Conservation (phyloP, 257 asterid species). For the Rauvolfia tetraphylla region DNA sequence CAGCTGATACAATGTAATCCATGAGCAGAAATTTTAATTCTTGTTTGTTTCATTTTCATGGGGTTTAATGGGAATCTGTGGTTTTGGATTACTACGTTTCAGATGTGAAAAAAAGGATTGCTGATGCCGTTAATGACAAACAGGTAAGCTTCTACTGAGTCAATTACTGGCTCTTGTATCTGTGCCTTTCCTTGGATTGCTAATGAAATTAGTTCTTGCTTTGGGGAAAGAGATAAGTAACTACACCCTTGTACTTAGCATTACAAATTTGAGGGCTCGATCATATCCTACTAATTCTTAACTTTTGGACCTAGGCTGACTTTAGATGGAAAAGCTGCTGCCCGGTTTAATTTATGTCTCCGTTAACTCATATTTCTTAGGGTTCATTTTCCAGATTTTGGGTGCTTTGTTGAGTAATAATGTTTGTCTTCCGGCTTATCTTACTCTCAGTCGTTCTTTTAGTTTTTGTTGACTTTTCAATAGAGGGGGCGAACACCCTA, state of each 20-base stretch:
- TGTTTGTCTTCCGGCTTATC: background rate
- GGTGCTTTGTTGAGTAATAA: background rate
- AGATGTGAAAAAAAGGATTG: slow-evolving; percentile 81
- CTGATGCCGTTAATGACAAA: slow-evolving; percentile 73
- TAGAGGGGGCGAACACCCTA: background rate
- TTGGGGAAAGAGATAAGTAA: no score
- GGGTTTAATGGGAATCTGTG: background rate
- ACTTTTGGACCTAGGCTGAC: background rate
- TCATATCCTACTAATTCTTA: background rate
- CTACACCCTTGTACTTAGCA: background rate
- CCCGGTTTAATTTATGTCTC: slow-evolving; percentile 8
- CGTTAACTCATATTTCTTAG: background rate
- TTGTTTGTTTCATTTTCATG: background rate
- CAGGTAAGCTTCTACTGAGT: slow-evolving; percentile 40
- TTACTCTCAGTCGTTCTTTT: background rate
- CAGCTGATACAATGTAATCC: background rate
- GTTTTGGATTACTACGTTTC: background rate
- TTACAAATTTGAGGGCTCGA: background rate
- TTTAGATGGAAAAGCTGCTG: background rate
- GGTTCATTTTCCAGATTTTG: background rate
- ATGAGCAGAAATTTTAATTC: background rate
- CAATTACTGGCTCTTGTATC: slow-evolving; percentile 9
- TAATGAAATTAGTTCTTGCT: background rate
- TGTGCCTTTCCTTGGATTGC: slow-evolving; percentile 1
- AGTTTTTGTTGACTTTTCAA: background rate